These are phyloP conservation scores for Phytophthora cryptogea DNA, from an alignment of 352 stramenopile genomes.

Conservation along the genomic window DNA sequence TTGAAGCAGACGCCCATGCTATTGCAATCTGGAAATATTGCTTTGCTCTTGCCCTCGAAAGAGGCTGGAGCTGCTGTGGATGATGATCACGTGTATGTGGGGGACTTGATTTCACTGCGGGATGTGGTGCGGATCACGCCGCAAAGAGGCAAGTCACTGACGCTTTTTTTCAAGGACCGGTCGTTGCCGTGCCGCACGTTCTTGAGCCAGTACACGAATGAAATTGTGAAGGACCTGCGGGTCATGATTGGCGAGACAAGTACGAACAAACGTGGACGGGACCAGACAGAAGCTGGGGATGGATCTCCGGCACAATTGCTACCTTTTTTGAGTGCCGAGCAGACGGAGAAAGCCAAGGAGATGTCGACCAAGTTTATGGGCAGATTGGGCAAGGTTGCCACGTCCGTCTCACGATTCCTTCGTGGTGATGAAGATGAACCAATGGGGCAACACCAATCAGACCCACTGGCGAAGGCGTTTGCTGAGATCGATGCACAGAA, in stretches of 20 bases:
- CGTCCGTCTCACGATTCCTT: slow-evolving; percentile 60
- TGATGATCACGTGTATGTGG: slow-evolving; percentile 61
- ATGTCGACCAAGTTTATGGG: slow-evolving; percentile 83
- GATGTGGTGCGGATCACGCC: slow-evolving; percentile 79
- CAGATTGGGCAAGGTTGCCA: slow-evolving; percentile 70
- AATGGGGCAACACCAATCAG: slow-evolving; percentile 33
- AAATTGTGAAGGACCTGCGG: slow-evolving; percentile 66
- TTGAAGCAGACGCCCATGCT: slow-evolving; percentile 69
- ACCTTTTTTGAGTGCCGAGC: slow-evolving; percentile 66
- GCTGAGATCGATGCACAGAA: slow-evolving; percentile 61
- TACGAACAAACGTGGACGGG: slow-evolving; percentile 42
- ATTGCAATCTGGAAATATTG: slow-evolving; percentile 69
- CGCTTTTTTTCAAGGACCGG: slow-evolving; percentile 79
- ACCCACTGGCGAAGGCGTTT: slow-evolving; percentile 50
- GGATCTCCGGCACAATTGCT: slow-evolving; percentile 53
- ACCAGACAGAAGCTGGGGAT: slow-evolving; percentile 27
- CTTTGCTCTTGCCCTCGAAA: slow-evolving; percentile 46
- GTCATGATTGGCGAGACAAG: slow-evolving; percentile 58
- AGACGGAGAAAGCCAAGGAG: slow-evolving; percentile 81
- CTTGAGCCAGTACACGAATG: slow-evolving; percentile 70
- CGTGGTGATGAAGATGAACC: slow-evolving; percentile 66
- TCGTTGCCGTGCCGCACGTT: slow-evolving; percentile 68
- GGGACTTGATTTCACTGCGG: slow-evolving; percentile 64
- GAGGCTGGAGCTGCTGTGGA: slow-evolving; percentile 18
- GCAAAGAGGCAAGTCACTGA: slow-evolving; percentile 75